These are phyloP conservation scores for Epichloe amarillans DNA, from an alignment of 2,329 filamentous ascomycete species.

Conservation along the genomic window DNA sequence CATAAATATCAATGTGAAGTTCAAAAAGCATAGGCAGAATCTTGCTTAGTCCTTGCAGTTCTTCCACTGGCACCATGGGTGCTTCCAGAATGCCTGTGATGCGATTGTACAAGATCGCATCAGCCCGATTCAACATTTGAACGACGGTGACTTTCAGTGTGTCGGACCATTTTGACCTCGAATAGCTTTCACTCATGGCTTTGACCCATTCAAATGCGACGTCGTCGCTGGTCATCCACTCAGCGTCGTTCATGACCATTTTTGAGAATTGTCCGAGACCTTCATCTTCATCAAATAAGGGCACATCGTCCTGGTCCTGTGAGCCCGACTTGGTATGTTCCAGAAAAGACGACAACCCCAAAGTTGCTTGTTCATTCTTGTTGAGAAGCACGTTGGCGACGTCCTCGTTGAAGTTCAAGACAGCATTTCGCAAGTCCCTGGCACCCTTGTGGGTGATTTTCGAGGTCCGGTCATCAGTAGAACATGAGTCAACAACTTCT, in stretches of 20 bases:
- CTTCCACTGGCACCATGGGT: constrained; percentile 11
- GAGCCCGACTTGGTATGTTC: constrained; percentile 47
- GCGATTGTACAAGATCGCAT: constrained; percentile 37
- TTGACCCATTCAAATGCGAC: constrained; percentile 46
- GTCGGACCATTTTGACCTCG: constrained; percentile 43
- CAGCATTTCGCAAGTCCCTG: constrained; percentile 33
- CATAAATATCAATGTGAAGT: constrained; percentile 47
- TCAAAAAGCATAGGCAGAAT: constrained; percentile 46
- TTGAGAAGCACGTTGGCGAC: constrained; percentile 37
- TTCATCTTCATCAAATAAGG: constrained; percentile 37
- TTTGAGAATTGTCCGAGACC: constrained; percentile 40
- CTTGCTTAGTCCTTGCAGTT: constrained; percentile 23
- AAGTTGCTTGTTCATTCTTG: constrained; percentile 37
- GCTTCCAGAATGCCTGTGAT: constrained; percentile 29
- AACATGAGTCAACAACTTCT: constrained; percentile 39
- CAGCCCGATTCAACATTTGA: constrained; percentile 40
- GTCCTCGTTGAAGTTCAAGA: constrained; percentile 40
- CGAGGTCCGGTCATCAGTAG: constrained; percentile 34
- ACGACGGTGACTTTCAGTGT: constrained; percentile 42
- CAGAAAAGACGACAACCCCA: constrained; percentile 50
- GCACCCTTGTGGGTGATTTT: constrained; percentile 34
- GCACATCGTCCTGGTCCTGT: constrained; percentile 33
- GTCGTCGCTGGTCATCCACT: constrained; percentile 42
- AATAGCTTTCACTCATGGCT: constrained; percentile 36
- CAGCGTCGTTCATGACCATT: constrained; percentile 26